Conservation (phyloP, 768 basidiomycete species). For the Termitomyces sp. region DNA sequence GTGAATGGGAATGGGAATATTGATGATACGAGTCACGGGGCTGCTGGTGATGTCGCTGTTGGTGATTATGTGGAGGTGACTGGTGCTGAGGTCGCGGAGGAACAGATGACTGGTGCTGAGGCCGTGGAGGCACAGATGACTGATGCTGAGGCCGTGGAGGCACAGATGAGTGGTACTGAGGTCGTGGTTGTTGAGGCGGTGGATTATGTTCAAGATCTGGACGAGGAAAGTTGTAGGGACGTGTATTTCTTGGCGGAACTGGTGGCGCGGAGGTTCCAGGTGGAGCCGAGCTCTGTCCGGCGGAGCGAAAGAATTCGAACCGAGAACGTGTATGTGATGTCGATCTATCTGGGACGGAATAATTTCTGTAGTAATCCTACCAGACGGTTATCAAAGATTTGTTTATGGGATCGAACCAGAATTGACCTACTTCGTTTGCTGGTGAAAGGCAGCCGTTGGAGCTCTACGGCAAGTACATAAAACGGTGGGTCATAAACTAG, state of each 20-base stretch:
- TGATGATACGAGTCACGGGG: slow-evolving; percentile 1
- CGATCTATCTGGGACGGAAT: slow-evolving; percentile 52
- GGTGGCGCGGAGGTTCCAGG: slow-evolving; percentile 28
- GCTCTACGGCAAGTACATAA: slow-evolving; percentile 30
- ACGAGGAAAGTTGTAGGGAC: slow-evolving; percentile 41
- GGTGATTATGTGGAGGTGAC: slow-evolving; percentile 10
- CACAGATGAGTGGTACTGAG: too few species aligned
- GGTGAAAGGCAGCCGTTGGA: slow-evolving; percentile 56
- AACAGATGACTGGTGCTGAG: slow-evolving; percentile 14
- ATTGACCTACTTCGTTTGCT: slow-evolving; percentile 47
- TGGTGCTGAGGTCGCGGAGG: slow-evolving; percentile 18
- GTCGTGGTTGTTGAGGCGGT: slow-evolving; percentile 19
- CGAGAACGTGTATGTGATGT: slow-evolving; percentile 29
- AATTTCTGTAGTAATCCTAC: slow-evolving; percentile 53
- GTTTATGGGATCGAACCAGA: not conserved
- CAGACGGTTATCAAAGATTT: not conserved
- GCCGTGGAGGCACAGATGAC: slow-evolving; percentile 16
- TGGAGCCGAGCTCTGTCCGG: slow-evolving; percentile 19
- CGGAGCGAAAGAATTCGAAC: slow-evolving; percentile 43
- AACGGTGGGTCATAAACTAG: not conserved
- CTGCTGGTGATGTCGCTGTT: slow-evolving; percentile 7
- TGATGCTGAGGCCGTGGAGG: slow-evolving; percentile 18
- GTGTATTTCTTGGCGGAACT: slow-evolving; percentile 18
- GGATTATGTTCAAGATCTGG: slow-evolving; percentile 56
- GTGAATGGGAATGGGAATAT: slow-evolving; percentile 16